Evolutionary conservation across 169 alveolate genomes (phyloP).

Genomic region (Theileria annulata): DNA sequence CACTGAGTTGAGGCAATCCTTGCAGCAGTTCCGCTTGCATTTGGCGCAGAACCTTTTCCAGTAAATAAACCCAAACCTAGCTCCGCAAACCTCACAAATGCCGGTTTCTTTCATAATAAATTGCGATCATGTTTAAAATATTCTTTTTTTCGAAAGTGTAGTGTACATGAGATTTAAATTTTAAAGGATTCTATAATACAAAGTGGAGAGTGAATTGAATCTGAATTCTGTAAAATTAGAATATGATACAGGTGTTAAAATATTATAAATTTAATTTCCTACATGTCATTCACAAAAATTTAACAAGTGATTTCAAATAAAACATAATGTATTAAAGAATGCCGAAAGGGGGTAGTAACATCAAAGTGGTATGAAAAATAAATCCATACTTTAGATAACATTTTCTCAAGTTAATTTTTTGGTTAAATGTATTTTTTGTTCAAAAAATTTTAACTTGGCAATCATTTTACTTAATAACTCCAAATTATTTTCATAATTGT

Average conservation of each 20-base stretch:
- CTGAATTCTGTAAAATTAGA: background rate
- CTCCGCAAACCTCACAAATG: slow-evolving; percentile 46
- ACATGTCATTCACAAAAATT: slow-evolving; percentile 6
- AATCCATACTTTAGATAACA: too few relatives aligned
- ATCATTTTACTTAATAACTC: too few relatives aligned
- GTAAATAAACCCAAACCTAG: slow-evolving; percentile 28
- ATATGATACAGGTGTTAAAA: background rate
- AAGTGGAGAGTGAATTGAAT: slow-evolving; percentile 2
- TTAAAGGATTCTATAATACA: background rate
- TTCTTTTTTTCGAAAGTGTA: background rate
- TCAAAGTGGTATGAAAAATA: too few relatives aligned
- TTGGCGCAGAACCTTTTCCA: slow-evolving; percentile 35
- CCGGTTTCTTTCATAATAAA: slow-evolving; percentile 4
- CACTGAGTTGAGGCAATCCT: slow-evolving; percentile 42
- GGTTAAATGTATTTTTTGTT: too few relatives aligned
- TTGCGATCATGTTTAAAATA: background rate
- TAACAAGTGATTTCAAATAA: background rate
- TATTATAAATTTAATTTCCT: background rate
- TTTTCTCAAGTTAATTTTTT: too few relatives aligned
- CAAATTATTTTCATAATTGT: too few relatives aligned
- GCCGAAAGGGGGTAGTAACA: slow-evolving; percentile 5
- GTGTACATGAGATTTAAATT: background rate
- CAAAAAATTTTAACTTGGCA: too few relatives aligned
- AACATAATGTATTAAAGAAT: background rate
- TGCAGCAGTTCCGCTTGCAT: slow-evolving; percentile 61